Conservation (phyloP, 208 protist species). For the Trypanosoma conorhini region DNA sequence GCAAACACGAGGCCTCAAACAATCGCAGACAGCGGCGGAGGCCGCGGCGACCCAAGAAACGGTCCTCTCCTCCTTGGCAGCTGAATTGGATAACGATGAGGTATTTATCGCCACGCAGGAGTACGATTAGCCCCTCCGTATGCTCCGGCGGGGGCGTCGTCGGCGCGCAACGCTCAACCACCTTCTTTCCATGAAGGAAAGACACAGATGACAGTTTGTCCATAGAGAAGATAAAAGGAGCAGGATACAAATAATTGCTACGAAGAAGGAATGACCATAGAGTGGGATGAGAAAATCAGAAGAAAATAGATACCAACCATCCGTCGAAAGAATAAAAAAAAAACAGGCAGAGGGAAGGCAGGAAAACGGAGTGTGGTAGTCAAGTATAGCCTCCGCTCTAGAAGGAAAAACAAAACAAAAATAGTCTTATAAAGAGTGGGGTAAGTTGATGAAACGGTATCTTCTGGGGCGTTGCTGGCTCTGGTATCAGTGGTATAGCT, state of each 20-base stretch:
- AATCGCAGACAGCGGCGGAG: not conserved
- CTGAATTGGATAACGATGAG: conserved; percentile 53
- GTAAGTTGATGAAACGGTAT: not conserved
- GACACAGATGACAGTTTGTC: conserved; percentile 2
- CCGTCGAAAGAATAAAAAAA: not conserved
- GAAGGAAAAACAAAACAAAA: not conserved
- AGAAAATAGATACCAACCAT: not conserved
- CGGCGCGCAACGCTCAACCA: not conserved
- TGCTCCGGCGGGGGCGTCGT: too few relatives aligned
- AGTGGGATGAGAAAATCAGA: not conserved
- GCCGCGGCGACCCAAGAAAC: conserved; percentile 10
- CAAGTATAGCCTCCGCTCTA: not conserved
- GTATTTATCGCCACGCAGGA: conserved; percentile 85
- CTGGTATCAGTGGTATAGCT: not conserved
- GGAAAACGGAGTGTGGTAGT: not conserved
- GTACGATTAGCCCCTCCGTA: conserved; percentile 44
- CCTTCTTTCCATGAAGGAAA: not conserved
- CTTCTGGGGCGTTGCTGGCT: not conserved
- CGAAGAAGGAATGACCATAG: not conserved
- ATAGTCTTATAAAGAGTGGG: not conserved
- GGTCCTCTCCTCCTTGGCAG: conserved; percentile 34
- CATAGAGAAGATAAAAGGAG: not conserved
- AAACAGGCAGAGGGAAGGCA: conserved; percentile 2
- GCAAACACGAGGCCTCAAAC: not conserved
- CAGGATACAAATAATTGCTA: not conserved